phyloP scores from a whole-genome alignment of 768 basidiomycete species.

The Kockovaella imperatae region DNA sequence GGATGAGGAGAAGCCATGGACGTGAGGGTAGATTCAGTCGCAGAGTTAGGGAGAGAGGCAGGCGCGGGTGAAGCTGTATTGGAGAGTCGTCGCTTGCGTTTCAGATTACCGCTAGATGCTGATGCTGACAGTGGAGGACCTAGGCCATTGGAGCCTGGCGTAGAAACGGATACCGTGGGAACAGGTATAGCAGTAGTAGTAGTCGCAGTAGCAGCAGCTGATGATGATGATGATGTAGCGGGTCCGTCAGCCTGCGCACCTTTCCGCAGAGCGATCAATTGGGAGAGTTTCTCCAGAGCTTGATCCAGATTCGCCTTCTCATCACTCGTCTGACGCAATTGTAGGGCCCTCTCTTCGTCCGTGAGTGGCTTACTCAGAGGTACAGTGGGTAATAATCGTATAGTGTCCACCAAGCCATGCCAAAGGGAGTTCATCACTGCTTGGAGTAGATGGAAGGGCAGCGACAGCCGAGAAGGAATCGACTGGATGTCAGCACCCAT shows the following conservation, averaged over 20 bases:
- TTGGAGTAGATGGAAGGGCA: not conserved
- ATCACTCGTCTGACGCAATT: constrained; percentile 6
- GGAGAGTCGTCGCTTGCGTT: constrained; percentile 7
- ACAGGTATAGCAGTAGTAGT: too few species aligned
- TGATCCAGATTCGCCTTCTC: constrained; percentile 21
- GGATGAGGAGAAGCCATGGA: constrained; percentile 7
- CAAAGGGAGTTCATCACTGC: constrained; percentile 26
- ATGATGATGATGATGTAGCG: not conserved
- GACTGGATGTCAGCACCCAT: too few species aligned
- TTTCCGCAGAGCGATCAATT: constrained; percentile 19
- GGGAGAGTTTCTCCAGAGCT: constrained; percentile 27
- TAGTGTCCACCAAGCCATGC: constrained; percentile 33
- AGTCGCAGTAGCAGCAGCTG: not conserved
- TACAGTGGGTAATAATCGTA: constrained; percentile 24
- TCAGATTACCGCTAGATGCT: not conserved
- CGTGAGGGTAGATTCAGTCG: constrained; percentile 2
- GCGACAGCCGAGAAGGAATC: not conserved
- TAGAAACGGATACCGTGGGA: not conserved
- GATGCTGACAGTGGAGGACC: too few species aligned
- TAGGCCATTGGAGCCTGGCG: not conserved
- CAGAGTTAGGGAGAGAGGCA: not conserved
- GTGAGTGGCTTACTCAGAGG: constrained; percentile 3
- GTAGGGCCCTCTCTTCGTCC: constrained; percentile 2
- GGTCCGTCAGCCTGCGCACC: not conserved
- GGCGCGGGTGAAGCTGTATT: constrained; percentile 15